Percentiles rank a stretch among this genome's conserved stretches.
These are phyloP conservation scores for Thelonectria discophora DNA, from an alignment of 2,329 filamentous ascomycete species.

Conservation along the genomic window DNA sequence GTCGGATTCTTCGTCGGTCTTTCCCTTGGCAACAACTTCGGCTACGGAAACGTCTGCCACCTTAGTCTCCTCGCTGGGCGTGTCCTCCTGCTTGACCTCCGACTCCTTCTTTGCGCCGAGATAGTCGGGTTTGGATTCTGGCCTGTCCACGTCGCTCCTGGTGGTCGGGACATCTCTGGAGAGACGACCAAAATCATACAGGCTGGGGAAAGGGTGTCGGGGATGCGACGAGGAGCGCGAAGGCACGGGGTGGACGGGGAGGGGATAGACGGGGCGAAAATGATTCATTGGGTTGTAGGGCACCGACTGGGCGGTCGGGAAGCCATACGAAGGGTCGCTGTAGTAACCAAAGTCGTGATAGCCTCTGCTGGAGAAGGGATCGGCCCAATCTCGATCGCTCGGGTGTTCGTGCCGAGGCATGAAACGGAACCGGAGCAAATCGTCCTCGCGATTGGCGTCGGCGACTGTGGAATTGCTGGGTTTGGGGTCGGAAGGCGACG, in stretches of 20 bases:
- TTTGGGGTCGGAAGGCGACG: neutral
- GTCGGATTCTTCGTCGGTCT: neutral
- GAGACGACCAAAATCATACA: neutral
- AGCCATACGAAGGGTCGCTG: neutral
- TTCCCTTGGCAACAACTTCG: neutral
- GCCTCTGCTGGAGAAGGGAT: neutral
- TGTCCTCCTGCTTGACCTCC: neutral
- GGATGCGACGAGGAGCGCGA: neutral
- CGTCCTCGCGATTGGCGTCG: neutral
- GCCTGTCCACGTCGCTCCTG: neutral
- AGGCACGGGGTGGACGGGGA: neutral
- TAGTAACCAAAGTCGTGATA: conserved; percentile 1
- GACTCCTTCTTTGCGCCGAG: neutral
- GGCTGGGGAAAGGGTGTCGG: neutral
- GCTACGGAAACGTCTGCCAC: neutral
- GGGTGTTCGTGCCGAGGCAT: neutral
- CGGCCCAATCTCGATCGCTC: neutral
- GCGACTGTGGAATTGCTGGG: neutral
- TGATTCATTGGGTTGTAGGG: neutral
- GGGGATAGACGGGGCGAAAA: neutral
- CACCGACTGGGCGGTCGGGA: neutral
- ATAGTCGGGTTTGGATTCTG: neutral
- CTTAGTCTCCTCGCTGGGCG: neutral
- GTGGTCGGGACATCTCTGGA: neutral
- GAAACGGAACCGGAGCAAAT: neutral